Base-by-base conservation (phyloP, 1,284 basidiomycete species). In the Ceraceosorus bombacis region DNA sequence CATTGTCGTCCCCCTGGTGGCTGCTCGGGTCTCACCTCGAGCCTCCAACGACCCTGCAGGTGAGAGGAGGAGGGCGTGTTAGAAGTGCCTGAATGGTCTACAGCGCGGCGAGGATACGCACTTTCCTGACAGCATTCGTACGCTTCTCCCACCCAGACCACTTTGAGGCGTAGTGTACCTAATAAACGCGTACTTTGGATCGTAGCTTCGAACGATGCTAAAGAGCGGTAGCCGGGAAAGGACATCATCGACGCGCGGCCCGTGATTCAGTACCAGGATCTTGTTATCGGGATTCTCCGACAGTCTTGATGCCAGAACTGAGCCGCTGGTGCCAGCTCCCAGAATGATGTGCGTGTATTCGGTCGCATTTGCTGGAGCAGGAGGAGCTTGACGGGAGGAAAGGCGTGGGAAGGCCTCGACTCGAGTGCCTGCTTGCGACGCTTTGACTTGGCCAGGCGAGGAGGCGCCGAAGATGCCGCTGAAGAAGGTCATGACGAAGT, bases 301-400 rank as follows among this genome's bases (percentile, higher is more conserved):
- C 10, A 60, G 27, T 5, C 58, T 53, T 13, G 41, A 53, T 27
- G 58, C 58, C 6, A 60, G 53, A 6, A 60, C 53, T 10, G 38
- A 12, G 27, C 58, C 58, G 17, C 53, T 54, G 9, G 58, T 60
- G 7, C 58, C 58, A 12, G 58, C 53, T 39, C 58, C 58, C 27
- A 60, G 27, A 40, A 60, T 41, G 36, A 60, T 41, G 37, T 37
- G 43, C 15, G 43, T 46, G 43, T 46, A 46, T 10, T 15, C 15
- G 2, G 10, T 10, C 43, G 43, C 10, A 15, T 15, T 46, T 15
- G 43, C 43, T 46, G 43, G 43, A 27, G 27, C 27, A 27, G 27
- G 27, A 27, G 27, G 27, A 27, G 27, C 27, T 27, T 27, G 27
- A 27, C 27, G 27, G 3, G 27, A 27, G 27, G 27, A 27, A 27